Evolutionary conservation across 371 early-diverging fungal species (phyloP).

Genomic region (Lichtheimia corymbifera): DNA sequence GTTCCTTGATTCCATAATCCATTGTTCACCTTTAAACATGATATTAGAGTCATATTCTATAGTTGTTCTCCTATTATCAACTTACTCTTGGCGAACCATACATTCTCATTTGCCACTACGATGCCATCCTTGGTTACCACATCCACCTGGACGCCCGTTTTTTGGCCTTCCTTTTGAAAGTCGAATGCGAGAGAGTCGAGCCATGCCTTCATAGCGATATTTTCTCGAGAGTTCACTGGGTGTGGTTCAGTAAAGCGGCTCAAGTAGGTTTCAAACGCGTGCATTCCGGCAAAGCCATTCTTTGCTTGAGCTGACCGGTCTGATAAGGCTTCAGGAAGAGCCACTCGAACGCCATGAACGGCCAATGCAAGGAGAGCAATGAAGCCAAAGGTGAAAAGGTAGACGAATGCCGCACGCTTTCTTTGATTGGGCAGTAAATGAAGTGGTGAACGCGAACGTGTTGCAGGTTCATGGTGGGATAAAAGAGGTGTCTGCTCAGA

Average conservation of each 20-base stretch:
- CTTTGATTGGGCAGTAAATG: no score
- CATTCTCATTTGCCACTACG: conserved; percentile 20
- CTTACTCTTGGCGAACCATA: conserved; percentile 39
- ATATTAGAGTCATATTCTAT: no score
- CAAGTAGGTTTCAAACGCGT: conserved; percentile 55
- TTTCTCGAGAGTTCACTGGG: conserved; percentile 55
- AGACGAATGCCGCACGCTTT: no score
- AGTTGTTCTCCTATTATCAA: neutral
- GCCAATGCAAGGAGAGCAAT: conserved; percentile 14
- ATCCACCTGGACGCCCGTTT: conserved; percentile 40
- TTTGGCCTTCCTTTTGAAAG: conserved; percentile 41
- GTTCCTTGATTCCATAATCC: conserved; percentile 52
- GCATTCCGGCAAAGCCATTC: conserved; percentile 47
- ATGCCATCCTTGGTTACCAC: conserved; percentile 41
- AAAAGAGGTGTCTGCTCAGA: conserved; percentile 6
- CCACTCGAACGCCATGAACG: conserved; percentile 23
- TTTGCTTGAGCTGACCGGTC: conserved; percentile 34
- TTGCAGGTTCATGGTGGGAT: no score
- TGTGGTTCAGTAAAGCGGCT: conserved; percentile 55
- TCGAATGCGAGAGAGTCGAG: conserved; percentile 29
- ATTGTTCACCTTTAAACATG: conserved; percentile 33
- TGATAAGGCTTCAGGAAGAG: conserved; percentile 49
- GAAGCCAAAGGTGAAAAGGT: conserved; percentile 18
- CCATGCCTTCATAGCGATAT: conserved; percentile 33
- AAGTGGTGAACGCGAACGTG: no score